phyloP scores from a whole-genome alignment of 768 basidiomycete genomes.

The Cyclocybe cylindracea region DNA sequence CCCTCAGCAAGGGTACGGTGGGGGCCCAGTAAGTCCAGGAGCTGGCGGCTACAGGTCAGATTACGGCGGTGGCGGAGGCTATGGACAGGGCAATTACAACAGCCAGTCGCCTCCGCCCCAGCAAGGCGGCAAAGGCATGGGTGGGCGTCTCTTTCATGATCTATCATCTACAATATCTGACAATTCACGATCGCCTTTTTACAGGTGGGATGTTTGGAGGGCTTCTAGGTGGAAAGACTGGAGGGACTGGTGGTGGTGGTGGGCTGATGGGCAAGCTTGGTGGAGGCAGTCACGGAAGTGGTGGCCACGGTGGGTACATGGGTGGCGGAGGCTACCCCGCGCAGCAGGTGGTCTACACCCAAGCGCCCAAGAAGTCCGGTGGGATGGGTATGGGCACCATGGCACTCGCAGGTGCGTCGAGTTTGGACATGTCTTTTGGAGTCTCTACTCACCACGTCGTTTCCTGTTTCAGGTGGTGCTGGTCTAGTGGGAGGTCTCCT shows the following conservation, averaged over 20 bases:
- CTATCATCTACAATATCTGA: constrained; percentile 5
- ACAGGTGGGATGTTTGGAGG: constrained; percentile 20
- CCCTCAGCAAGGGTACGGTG: too few species aligned
- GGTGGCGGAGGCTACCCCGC: constrained; percentile 19
- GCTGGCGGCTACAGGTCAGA: background rate
- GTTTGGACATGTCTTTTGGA: background rate
- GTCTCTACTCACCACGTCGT: background rate
- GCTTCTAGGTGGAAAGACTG: constrained; percentile 21
- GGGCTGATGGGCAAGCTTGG: constrained; percentile 7
- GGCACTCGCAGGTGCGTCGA: constrained; percentile 43
- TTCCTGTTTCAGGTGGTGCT: constrained; percentile 45
- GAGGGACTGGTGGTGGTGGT: constrained; percentile 15
- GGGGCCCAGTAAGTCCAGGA: too few species aligned
- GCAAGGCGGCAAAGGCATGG: constrained; percentile 16
- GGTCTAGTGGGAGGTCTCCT: constrained; percentile 68
- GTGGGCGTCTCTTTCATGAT: constrained; percentile 10
- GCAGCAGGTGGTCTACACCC: constrained; percentile 34
- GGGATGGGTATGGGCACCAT: constrained; percentile 54
- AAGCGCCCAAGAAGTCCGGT: constrained; percentile 40
- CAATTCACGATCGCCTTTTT: constrained; percentile 6
- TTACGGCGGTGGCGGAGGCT: constrained; percentile 17
- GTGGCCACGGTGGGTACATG: constrained; percentile 15
- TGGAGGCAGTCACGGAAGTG: constrained; percentile 12
- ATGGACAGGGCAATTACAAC: constrained; percentile 9
- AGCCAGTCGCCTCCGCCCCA: constrained; percentile 1